Percentiles rank a stretch among this genome's conserved stretches.
phyloP scores from a whole-genome alignment of 345 rosid genomes.

The Salix dunnii region DNA sequence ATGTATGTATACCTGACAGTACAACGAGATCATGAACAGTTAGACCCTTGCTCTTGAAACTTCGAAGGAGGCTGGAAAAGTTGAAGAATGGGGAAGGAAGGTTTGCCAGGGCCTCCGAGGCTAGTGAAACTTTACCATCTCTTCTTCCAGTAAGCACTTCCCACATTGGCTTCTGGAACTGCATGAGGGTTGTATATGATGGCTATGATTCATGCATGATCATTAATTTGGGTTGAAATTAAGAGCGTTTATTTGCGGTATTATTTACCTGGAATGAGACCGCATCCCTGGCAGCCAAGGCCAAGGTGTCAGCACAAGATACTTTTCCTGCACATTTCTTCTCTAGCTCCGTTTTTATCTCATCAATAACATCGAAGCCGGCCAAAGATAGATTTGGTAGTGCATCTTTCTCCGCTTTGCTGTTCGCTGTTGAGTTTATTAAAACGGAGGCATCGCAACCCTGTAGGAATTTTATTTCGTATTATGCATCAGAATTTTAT shows the following conservation, averaged over 20 bases:
- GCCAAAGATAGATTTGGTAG: neutral
- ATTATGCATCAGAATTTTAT: neutral
- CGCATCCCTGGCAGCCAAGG: slow-evolving; percentile 47
- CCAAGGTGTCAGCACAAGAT: slow-evolving; percentile 54
- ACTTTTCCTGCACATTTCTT: slow-evolving; percentile 47
- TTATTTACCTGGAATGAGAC: slow-evolving; percentile 18
- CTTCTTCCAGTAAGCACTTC: slow-evolving; percentile 62
- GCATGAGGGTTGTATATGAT: neutral
- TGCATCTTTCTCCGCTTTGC: neutral
- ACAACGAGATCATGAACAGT: slow-evolving; percentile 53
- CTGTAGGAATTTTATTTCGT: neutral
- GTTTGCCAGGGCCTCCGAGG: slow-evolving; percentile 27
- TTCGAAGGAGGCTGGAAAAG: slow-evolving; percentile 29
- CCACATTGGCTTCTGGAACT: slow-evolving; percentile 44
- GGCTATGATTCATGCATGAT: neutral
- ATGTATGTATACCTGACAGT: slow-evolving; percentile 50
- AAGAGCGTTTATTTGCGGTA: no score
- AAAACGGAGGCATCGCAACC: neutral
- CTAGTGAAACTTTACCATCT: slow-evolving; percentile 48
- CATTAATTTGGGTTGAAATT: no score
- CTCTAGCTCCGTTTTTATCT: slow-evolving; percentile 46
- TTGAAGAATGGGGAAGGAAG: slow-evolving; percentile 50
- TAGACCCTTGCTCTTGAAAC: slow-evolving; percentile 37
- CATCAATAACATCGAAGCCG: slow-evolving; percentile 48
- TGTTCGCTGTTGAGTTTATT: neutral